phyloP scores from a whole-genome alignment of 306 rosid genomes.

The Citrullus colocynthis region DNA sequence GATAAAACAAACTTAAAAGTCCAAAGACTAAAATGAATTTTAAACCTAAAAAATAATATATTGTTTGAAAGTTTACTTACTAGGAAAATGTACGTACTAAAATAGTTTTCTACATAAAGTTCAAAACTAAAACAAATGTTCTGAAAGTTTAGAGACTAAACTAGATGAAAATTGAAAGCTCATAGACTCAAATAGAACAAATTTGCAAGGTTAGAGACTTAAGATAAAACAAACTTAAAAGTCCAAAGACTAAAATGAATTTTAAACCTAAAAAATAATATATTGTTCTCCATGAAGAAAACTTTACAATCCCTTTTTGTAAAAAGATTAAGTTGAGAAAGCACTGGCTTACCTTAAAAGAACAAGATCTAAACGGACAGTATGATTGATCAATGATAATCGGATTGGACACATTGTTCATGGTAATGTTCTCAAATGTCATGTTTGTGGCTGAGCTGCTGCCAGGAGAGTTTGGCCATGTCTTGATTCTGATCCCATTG shows the following conservation, averaged over 20 bases:
- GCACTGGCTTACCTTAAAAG: constrained; percentile 17
- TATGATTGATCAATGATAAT: constrained; percentile 35
- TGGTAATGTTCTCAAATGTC: constrained; percentile 32
- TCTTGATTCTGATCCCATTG: constrained; percentile 40
- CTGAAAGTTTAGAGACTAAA: not conserved
- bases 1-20: not conserved
- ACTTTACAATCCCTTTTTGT: not conserved
- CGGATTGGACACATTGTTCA: constrained; percentile 43
- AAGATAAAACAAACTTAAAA: not conserved
- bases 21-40: not conserved
- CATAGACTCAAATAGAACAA: not conserved
- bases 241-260: not conserved
- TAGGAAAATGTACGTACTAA: not conserved
- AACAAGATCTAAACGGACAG: constrained; percentile 29
- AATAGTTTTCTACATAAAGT: not conserved
- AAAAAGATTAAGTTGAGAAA: not conserved
- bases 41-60: not conserved
- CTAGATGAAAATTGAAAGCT: not conserved
- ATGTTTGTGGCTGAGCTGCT: constrained; percentile 33
- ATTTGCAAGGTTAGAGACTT: not conserved
- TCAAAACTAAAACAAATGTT: not conserved
- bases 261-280: not conserved
- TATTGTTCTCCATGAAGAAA: not conserved
- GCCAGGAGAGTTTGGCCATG: constrained; percentile 37
- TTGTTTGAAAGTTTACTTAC: not conserved